Conservation (phyloP, 2,329 filamentous ascomycete genomes). For the Diaporthe citriasiana region DNA sequence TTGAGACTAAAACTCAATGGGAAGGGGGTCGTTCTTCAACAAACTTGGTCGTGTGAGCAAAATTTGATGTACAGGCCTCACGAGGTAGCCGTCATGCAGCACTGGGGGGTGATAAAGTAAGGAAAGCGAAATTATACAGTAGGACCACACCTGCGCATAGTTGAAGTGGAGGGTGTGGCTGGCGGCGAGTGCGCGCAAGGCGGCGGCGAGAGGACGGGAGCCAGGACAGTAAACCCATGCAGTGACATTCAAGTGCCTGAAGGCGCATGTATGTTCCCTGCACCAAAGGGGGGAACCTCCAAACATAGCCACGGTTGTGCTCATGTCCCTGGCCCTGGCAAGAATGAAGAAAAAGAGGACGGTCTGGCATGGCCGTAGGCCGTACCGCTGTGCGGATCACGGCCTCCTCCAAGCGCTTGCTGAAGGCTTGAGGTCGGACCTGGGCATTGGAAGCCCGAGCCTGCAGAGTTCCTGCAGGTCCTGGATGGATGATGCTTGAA, state of each 20-base stretch:
- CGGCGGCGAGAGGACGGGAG: slow-evolving; percentile 21
- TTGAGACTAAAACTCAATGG: slow-evolving; percentile 25
- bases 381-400: not conserved
- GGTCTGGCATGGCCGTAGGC: not conserved
- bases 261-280: slow-evolving; percentile 25
- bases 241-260: slow-evolving; percentile 27
- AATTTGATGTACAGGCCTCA: slow-evolving; percentile 34
- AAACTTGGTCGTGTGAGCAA: slow-evolving; percentile 40
- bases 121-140: slow-evolving; percentile 37
- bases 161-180: slow-evolving; percentile 36
- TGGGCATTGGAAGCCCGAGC: slow-evolving; percentile 10
- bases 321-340: slow-evolving; percentile 2
- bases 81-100: slow-evolving; percentile 40
- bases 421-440: slow-evolving; percentile 9
- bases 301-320: slow-evolving; percentile 9
- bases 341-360: not conserved
- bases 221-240: slow-evolving; percentile 23
- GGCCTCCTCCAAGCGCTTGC: slow-evolving; percentile 21
- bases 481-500: slow-evolving; percentile 31
- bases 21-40: slow-evolving; percentile 14
- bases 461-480: slow-evolving; percentile 29
- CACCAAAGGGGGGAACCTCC: not conserved
- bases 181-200: slow-evolving; percentile 12
- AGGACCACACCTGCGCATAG: slow-evolving; percentile 23
- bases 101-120: slow-evolving; percentile 33